Percentiles rank a stretch among this genome's conserved stretches.
These are phyloP conservation scores for Entamoeba moshkovskii DNA, from an alignment of 208 protist species.

Conservation along the genomic window DNA sequence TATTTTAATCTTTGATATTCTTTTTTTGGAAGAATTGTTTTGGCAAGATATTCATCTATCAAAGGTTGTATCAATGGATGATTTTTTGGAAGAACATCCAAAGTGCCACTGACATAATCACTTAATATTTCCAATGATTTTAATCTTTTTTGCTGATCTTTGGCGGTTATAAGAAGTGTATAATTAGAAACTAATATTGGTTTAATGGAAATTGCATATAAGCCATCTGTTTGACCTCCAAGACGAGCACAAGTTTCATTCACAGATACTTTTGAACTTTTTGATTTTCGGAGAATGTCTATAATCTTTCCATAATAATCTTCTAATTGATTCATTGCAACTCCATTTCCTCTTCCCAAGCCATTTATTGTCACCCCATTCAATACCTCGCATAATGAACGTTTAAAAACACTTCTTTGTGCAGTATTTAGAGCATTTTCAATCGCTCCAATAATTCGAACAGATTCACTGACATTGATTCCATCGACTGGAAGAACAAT, in stretches of 20 bases:
- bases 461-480: neutral
- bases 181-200: neutral
- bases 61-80: neutral
- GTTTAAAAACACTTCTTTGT: neutral
- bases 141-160: neutral
- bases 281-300: neutral
- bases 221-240: neutral
- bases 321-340: neutral
- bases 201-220: neutral
- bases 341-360: neutral
- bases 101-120: neutral
- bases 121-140: neutral
- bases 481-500: neutral
- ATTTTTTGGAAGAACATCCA: neutral
- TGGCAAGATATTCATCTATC: neutral
- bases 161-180: neutral
- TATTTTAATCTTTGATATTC: neutral
- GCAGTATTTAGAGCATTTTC: neutral
- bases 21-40: neutral
- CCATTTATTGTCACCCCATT: neutral
- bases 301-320: neutral
- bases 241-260: neutral
- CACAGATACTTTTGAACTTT: neutral
- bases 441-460: neutral
- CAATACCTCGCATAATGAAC: neutral